Conservation (phyloP, 495 filamentous ascomycete species). For the Xylaria castorea region DNA sequence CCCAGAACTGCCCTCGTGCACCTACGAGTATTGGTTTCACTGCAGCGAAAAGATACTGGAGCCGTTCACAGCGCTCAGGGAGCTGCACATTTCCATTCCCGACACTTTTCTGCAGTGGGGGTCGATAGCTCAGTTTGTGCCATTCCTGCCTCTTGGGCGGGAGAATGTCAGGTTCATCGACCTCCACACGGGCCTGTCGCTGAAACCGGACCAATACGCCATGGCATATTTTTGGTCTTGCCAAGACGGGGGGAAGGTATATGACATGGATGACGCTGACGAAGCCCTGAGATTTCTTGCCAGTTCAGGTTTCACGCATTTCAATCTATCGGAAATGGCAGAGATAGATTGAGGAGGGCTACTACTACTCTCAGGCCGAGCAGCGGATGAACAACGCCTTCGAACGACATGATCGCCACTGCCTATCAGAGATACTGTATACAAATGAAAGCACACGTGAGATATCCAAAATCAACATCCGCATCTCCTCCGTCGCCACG, state of each 20-base stretch:
- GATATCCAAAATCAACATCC: too few species aligned
- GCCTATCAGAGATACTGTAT: neutral
- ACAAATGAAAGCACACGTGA: too few species aligned
- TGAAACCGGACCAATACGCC: neutral
- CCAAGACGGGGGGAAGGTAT: neutral
- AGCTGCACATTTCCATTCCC: neutral
- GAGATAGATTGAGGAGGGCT: slow-evolving; percentile 5
- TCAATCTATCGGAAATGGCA: slow-evolving; percentile 2
- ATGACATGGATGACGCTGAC: neutral
- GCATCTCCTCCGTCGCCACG: too few species aligned
- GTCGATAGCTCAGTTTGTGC: neutral
- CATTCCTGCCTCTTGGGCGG: neutral
- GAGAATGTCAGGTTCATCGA: slow-evolving; percentile 9
- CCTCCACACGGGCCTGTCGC: slow-evolving; percentile 1
- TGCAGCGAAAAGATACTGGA: neutral
- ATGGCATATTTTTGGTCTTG: neutral
- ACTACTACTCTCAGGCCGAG: slow-evolving; percentile 2
- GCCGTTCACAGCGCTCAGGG: neutral
- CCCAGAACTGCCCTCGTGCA: neutral
- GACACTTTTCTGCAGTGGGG: neutral
- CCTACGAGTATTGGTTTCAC: neutral
- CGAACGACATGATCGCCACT: neutral
- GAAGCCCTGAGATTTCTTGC: slow-evolving; percentile 2
- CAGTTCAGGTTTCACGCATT: neutral
- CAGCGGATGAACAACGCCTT: slow-evolving; percentile 7